Evolutionary conservation across 129 eudicot species (phyloP), one percentile per base, ranked within the genome.

Genomic region (Sambucus nigra): DNA sequence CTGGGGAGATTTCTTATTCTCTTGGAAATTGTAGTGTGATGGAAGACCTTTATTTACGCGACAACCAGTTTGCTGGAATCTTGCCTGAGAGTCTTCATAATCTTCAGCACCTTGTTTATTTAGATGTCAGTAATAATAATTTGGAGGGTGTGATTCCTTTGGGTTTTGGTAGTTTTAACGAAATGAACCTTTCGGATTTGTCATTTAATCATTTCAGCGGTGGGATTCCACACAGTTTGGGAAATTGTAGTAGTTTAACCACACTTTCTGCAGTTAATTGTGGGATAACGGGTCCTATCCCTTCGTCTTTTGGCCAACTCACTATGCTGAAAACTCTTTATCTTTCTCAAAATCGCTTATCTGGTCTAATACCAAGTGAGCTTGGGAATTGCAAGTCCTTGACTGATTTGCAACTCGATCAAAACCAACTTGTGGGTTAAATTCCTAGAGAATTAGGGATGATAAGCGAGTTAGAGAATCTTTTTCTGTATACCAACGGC

Each of bases 331-430:
- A 55, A 23, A 25, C 22, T 21, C 94, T 88, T 51, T 62, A 59
- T 64, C 87, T 88, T 57, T 67, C 84, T 53, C 67, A 70, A 22
- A 88, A 88, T 58, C 57, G 35, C n/a, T 78, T 88, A 29, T 72
- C 85, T 0, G 94, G 97, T 15, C 61, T 26, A 19, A 84, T 88
- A 58, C 94, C 92, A 0, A 75, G 84, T 4, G 87, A 84, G 65
- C 72, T 88, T 63, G 94, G 92, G 14, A 71, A 70, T 15, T 88
- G 97, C 69, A 48, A 61, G 22, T 76, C 87, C n/a, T 69, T 88
- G 71, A 64, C 49, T 48, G 74, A 55, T 51, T 73, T 88, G 28
- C 65, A 64, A 71, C 61, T 88, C 45, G 51, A 65, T 16, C 61
- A 25, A n/a, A 88, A 80, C 79, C 71, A 49, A 50, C 77, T 88